phyloP scores from a whole-genome alignment of 257 asterid species.

The Anisodus acutangulus region DNA sequence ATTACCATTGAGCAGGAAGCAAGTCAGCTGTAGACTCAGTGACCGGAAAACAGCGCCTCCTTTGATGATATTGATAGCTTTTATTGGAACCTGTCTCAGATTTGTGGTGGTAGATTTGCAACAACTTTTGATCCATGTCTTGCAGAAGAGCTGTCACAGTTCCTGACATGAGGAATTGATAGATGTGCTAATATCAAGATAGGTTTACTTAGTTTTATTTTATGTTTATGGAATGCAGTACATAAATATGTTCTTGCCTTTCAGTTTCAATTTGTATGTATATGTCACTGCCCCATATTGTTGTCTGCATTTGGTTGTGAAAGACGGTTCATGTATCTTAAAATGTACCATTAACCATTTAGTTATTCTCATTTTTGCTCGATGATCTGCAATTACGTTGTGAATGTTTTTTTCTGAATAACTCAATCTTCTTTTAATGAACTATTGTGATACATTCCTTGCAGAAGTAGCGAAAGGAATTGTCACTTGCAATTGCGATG shows the following conservation, averaged over 20 bases:
- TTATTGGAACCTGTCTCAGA: not conserved
- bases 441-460: not conserved
- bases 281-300: not conserved
- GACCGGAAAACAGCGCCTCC: constrained; percentile 85
- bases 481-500: too few species aligned
- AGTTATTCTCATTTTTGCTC: not conserved
- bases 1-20: constrained; percentile 52
- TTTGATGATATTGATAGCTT: constrained; percentile 44
- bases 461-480: not conserved
- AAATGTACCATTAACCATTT: not conserved
- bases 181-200: constrained; percentile 20
- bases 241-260: constrained; percentile 9
- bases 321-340: constrained; percentile 14
- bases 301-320: not conserved
- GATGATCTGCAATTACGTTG: not conserved
- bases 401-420: not conserved
- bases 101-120: not conserved
- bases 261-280: constrained; percentile 14
- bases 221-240: not conserved
- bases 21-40: constrained; percentile 82
- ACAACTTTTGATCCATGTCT: constrained; percentile 2
- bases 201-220: not conserved
- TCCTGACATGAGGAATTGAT: constrained; percentile 8
- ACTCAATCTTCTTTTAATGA: not conserved
- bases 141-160: not conserved